A percentile compares a stretch with the other conserved stretches of the same genome.
Conservation (phyloP, 202 grass and related monocot species). For the Miscanthus sacchariflorus region DNA sequence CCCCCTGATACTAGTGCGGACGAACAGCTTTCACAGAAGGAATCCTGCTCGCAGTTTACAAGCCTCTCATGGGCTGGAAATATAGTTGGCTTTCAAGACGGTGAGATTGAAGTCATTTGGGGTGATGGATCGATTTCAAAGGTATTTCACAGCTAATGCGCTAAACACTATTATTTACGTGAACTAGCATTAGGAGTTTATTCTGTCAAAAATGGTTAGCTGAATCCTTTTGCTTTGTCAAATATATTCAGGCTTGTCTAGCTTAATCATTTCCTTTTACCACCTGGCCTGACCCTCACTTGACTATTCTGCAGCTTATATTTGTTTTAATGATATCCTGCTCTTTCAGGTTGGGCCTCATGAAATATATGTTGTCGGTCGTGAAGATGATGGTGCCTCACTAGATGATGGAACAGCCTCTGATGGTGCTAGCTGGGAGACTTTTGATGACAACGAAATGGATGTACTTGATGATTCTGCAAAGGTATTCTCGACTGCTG, state of each 20-base stretch:
- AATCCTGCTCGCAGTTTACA: conserved; percentile 49
- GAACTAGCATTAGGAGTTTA: conserved; percentile 40
- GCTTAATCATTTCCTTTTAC: conserved; percentile 22
- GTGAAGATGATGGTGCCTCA: conserved; percentile 76
- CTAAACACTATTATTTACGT: conserved; percentile 32
- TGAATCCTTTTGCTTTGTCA: conserved; percentile 5
- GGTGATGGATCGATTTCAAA: conserved; percentile 77
- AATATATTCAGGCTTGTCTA: background rate
- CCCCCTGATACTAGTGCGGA: conserved; percentile 38
- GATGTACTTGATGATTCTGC: conserved; percentile 61
- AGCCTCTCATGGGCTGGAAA: conserved; percentile 89
- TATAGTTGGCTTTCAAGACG: conserved; percentile 79
- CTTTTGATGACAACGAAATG: conserved; percentile 88
- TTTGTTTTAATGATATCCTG: conserved; percentile 28
- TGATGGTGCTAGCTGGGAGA: conserved; percentile 95
- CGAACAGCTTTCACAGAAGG: conserved; percentile 55
- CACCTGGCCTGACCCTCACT: background rate
- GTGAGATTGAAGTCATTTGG: conserved; percentile 91
- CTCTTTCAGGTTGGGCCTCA: conserved; percentile 87
- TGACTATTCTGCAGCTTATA: conserved; percentile 31
- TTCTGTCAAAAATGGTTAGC: background rate
- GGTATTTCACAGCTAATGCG: conserved; percentile 52
- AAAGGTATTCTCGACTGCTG: conserved; percentile 63
- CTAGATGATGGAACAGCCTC: conserved; percentile 62
- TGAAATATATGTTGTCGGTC: conserved; percentile 88